Conservation (phyloP, 2,329 filamentous ascomycete genomes). For the Pyrenochaeta sp. region DNA sequence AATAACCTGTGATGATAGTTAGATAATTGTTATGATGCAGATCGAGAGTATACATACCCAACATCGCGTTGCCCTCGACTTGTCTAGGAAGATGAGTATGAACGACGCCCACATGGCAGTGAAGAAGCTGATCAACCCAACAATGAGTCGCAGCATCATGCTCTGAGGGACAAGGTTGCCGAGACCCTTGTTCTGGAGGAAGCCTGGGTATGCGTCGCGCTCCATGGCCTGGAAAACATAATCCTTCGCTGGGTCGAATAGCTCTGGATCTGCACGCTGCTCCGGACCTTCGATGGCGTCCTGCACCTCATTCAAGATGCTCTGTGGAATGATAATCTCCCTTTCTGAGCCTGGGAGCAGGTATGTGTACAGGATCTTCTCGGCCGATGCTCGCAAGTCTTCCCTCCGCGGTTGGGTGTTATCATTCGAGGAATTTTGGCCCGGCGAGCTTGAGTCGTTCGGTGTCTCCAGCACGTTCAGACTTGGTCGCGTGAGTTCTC, state of each 20-base stretch:
- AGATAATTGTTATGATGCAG: neutral
- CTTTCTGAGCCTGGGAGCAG: constrained; percentile 93
- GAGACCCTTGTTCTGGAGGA: constrained; percentile 91
- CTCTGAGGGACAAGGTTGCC: constrained; percentile 95
- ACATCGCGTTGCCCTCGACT: constrained; percentile 74
- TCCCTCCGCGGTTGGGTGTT: constrained; percentile 60
- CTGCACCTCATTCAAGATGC: constrained; percentile 86
- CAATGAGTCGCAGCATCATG: constrained; percentile 82
- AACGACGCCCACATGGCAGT: constrained; percentile 94
- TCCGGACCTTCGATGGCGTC: constrained; percentile 83
- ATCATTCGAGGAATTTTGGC: constrained; percentile 44
- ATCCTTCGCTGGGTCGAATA: constrained; percentile 97
- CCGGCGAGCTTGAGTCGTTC: constrained; percentile 65
- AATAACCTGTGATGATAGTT: constrained; percentile 67
- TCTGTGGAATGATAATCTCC: constrained; percentile 91
- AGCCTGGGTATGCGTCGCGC: constrained; percentile 97
- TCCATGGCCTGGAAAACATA: constrained; percentile 99
- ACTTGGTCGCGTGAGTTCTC: constrained; percentile 64
- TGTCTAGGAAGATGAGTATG: constrained; percentile 88
- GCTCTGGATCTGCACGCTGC: constrained; percentile 92
- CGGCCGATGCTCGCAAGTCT: constrained; percentile 90
- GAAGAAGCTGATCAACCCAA: constrained; percentile 87
- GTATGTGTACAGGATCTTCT: constrained; percentile 99
- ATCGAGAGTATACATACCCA: constrained; percentile 71
- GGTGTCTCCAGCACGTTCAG: constrained; percentile 73